phyloP scores from a whole-genome alignment of 805 yeast species.

The Saccharomyces cerevisiae region DNA sequence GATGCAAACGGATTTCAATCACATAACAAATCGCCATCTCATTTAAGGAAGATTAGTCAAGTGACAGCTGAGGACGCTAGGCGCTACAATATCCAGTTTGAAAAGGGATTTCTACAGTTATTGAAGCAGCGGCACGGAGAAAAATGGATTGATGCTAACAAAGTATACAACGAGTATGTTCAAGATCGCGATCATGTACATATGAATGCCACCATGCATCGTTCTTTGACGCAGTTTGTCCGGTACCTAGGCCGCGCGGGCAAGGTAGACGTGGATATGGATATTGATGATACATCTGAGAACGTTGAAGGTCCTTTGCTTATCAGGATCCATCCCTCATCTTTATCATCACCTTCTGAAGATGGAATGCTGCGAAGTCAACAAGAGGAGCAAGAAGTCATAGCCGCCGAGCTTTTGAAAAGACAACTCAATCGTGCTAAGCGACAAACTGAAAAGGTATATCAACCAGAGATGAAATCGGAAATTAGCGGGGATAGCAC shows the following conservation, averaged over 20 bases:
- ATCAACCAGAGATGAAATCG: not conserved
- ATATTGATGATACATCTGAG: slow-evolving; percentile 10
- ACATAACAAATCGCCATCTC: slow-evolving; percentile 79
- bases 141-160: slow-evolving; percentile 68
- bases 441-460: not conserved
- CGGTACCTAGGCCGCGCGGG: slow-evolving; percentile 51
- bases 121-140: slow-evolving; percentile 71
- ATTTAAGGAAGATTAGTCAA: slow-evolving; percentile 47
- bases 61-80: slow-evolving; percentile 44
- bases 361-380: slow-evolving; percentile 7
- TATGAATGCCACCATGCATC: slow-evolving; percentile 83
- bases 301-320: slow-evolving; percentile 30
- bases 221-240: slow-evolving; percentile 59
- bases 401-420: not conserved
- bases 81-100: slow-evolving; percentile 53
- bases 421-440: not conserved
- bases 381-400: slow-evolving; percentile 3
- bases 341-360: slow-evolving; percentile 9
- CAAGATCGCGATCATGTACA: slow-evolving; percentile 78
- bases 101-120: slow-evolving; percentile 53
- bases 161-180: slow-evolving; percentile 85
- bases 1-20: slow-evolving; percentile 94
- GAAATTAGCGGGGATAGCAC: not conserved
- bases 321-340: slow-evolving; percentile 27
- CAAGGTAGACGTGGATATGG: slow-evolving; percentile 34